Evolutionary conservation across 768 basidiomycete genomes (phyloP).

Genomic region (Boletus rufocinnamomeus): DNA sequence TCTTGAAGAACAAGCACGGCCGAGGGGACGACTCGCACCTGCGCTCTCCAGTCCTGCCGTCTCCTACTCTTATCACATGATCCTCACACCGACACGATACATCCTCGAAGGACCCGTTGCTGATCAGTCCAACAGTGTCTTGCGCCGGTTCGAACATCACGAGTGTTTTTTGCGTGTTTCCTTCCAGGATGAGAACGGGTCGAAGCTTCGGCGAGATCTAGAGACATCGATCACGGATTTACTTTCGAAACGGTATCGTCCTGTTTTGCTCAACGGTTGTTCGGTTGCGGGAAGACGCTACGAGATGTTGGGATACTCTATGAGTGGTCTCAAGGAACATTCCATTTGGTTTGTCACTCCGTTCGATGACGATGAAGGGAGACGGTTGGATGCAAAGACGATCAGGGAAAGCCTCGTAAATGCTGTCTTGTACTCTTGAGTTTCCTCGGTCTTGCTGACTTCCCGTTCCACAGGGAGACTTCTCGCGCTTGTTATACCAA

Average conservation of each 20-base stretch:
- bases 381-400: constrained; percentile 22
- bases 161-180: constrained; percentile 50
- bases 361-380: constrained; percentile 36
- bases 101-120: constrained; percentile 42
- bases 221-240: constrained; percentile 35
- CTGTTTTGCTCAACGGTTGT: constrained; percentile 36
- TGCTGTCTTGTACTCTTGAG: not conserved
- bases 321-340: constrained; percentile 52
- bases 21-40: constrained; percentile 27
- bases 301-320: constrained; percentile 53
- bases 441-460: constrained; percentile 1
- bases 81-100: constrained; percentile 42
- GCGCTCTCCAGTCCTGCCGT: constrained; percentile 21
- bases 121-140: constrained; percentile 41
- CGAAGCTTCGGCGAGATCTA: constrained; percentile 37
- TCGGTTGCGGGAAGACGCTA: constrained; percentile 47
- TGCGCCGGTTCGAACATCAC: constrained; percentile 39
- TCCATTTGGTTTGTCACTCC: constrained; percentile 51
- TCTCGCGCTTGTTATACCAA: constrained; percentile 36
- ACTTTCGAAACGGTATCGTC: constrained; percentile 38
- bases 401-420: constrained; percentile 41
- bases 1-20: constrained; percentile 27
- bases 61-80: constrained; percentile 39
- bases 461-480: constrained; percentile 39
- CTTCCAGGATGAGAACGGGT: constrained; percentile 49